A percentile compares a stretch with the other conserved stretches of the same genome.
These are phyloP conservation scores for Aspergillus thermomutatus DNA, from an alignment of 2,329 filamentous ascomycete species.

Conservation along the genomic window DNA sequence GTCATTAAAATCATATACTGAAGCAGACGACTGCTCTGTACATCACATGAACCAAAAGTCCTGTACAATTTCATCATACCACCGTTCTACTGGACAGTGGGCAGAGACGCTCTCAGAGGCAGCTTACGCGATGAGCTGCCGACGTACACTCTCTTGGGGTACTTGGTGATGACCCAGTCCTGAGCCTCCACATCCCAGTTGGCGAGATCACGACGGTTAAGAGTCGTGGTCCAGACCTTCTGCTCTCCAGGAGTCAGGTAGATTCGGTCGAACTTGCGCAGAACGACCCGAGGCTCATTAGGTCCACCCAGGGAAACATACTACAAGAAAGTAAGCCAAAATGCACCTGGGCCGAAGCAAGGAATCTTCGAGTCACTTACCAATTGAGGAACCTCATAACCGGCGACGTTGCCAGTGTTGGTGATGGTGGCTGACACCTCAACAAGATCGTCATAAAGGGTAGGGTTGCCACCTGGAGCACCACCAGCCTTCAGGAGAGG, in stretches of 20 bases:
- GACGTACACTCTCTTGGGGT: conserved; percentile 59
- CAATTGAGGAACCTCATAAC: conserved; percentile 54
- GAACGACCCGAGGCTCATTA: conserved; percentile 61
- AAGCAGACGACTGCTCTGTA: conserved; percentile 6
- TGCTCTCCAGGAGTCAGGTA: conserved; percentile 67
- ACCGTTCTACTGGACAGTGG: conserved; percentile 20
- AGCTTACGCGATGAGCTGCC: conserved; percentile 58
- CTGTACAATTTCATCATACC: background rate
- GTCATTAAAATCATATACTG: background rate
- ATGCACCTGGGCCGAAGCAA: background rate
- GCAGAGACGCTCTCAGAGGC: conserved; percentile 43
- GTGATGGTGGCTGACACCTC: conserved; percentile 48
- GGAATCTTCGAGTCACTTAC: conserved; percentile 19
- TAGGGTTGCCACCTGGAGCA: conserved; percentile 58
- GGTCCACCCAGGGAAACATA: conserved; percentile 79
- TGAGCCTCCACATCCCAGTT: conserved; percentile 80
- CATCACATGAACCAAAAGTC: conserved; percentile 1
- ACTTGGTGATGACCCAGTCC: conserved; percentile 70
- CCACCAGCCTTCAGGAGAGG: conserved; percentile 56
- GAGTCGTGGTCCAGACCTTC: conserved; percentile 61
- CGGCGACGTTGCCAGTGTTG: conserved; percentile 49
- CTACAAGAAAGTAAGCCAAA: conserved; percentile 16
- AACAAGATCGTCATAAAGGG: conserved; percentile 51
- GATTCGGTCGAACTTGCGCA: conserved; percentile 80
- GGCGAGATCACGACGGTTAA: conserved; percentile 77